Evolutionary conservation across 202 grass and related monocot genomes (phyloP).

Genomic region (Setaria italica): DNA sequence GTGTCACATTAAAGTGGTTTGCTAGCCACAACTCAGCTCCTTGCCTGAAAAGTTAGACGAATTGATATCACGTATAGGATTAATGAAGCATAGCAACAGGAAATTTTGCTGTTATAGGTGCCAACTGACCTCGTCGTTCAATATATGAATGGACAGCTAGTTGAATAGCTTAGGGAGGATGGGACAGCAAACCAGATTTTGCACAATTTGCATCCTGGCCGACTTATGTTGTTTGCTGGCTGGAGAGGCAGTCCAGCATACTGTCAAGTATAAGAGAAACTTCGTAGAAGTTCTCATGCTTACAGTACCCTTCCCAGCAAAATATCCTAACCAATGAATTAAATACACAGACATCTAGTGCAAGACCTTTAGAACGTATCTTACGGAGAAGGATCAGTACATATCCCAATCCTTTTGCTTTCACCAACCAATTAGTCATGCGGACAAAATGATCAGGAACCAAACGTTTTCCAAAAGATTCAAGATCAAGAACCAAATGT

Average conservation of each 20-base stretch:
- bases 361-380: constrained; percentile 47
- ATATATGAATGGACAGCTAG: background rate
- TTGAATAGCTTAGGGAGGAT: constrained; percentile 20
- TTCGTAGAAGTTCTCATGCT: constrained; percentile 43
- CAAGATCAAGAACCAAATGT: background rate
- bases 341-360: constrained; percentile 50
- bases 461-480: background rate
- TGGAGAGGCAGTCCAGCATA: constrained; percentile 48
- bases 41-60: constrained; percentile 9
- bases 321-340: constrained; percentile 58
- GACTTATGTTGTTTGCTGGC: constrained; percentile 10
- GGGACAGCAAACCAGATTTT: background rate
- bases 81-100: background rate
- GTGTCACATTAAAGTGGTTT: background rate
- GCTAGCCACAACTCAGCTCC: background rate
- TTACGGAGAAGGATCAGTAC: constrained; percentile 52
- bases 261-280: constrained; percentile 57
- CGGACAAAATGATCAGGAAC: constrained; percentile 57
- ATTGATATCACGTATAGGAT: constrained; percentile 3
- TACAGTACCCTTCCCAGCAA: constrained; percentile 59
- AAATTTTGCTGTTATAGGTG: background rate
- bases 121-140: constrained; percentile 38
- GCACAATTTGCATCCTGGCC: constrained; percentile 1
- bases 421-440: constrained; percentile 66
- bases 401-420: constrained; percentile 47